A percentile compares a stretch with the other conserved stretches of the same genome.
Evolutionary conservation across 176 grass and related monocot genomes (phyloP).

Genomic region (sorghum (Sorghum bicolor)): Sorghum_bicolor_NCBIv3 NC_012878.2:58464501-58465000

Average conservation of each 20-base stretch:
- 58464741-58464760: neutral
- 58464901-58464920: neutral
- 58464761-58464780: neutral
- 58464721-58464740: neutral
- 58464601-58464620: neutral
- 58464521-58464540: too few species aligned
- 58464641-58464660: neutral
- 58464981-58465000: constrained; percentile 98
- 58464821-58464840: neutral
- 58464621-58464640: neutral
- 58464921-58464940: neutral
- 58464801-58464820: neutral
- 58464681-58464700: neutral
- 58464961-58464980: constrained; percentile 96
- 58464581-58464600: neutral
- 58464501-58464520: neutral
- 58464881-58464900: neutral
- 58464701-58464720: neutral
- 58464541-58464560: neutral
- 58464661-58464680: neutral
- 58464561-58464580: neutral
- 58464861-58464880: neutral
- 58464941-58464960: constrained; percentile 19
- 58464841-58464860: neutral
- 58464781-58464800: neutral